Evolutionary conservation across 768 basidiomycete genomes (phyloP).

Genomic region (Mycena olivaceomarginata): DNA sequence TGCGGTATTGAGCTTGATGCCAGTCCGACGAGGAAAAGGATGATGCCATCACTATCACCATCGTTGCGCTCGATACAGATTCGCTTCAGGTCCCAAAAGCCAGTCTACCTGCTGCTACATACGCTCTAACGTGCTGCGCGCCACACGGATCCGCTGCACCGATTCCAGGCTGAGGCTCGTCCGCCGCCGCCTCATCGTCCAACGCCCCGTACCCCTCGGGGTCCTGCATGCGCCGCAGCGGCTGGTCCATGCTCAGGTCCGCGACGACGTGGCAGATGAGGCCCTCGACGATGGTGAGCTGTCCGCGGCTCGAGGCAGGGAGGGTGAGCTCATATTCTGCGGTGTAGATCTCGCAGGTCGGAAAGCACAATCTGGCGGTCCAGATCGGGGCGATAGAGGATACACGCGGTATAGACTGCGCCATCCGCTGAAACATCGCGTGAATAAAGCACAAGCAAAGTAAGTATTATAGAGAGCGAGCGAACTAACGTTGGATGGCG

Average conservation of each 20-base stretch:
- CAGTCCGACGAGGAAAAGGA: no score
- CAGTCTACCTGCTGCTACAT: background rate
- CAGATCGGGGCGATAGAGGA: conserved; percentile 85
- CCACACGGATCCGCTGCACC: background rate
- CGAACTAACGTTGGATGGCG: conserved; percentile 82
- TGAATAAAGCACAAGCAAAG: background rate
- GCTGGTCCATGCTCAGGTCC: conserved; percentile 90
- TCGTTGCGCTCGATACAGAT: conserved; percentile 12
- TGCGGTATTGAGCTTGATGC: no score
- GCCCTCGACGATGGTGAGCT: conserved; percentile 98
- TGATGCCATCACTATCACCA: no score
- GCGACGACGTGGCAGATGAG: conserved; percentile 87
- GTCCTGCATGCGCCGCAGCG: conserved; percentile 87
- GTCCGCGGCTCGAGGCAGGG: conserved; percentile 88
- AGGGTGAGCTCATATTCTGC: conserved; percentile 95
- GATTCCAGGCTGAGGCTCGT: background rate
- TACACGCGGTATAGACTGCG: conserved; percentile 85
- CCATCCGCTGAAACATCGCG: conserved; percentile 80
- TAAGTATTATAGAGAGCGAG: background rate
- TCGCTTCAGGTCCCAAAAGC: background rate
- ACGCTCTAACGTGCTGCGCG: background rate
- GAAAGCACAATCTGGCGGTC: conserved; percentile 95
- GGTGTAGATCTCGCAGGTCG: conserved; percentile 86
- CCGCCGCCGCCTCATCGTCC: conserved; percentile 37
- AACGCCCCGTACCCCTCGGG: conserved; percentile 76